Base-by-base conservation (phyloP, 345 rosid species). In the Brassica incana region DNA sequence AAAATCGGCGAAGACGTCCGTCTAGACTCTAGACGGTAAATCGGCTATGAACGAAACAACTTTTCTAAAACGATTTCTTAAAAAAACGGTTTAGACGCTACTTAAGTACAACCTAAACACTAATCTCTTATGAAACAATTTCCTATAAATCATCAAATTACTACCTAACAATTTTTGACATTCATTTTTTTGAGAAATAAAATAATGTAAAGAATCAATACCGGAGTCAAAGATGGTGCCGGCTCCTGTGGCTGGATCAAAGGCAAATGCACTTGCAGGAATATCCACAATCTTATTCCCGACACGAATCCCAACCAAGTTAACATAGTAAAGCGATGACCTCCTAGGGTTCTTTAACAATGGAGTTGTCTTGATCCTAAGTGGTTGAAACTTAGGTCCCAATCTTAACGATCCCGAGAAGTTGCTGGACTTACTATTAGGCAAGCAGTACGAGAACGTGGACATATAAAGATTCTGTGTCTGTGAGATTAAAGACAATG, bases 151-250 rank as follows among this genome's bases (percentile, higher is more conserved):
- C 25, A 23, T 23, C 25, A 1, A 23, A 23, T 35, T 35, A 35
- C 38, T 1, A 0, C 8, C 38, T 35, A 35, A 6, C 8, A 7
- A 35, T 35, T 35, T 35, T 35, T 35, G 38, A 33, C 38, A 33
- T 33, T 33, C 7, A 33, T 6, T 33, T 33, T 33, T 6, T 5
- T 33, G 6, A 5, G 36, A 6, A 35, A 6, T 35, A 6, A 12
- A 4, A 45, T 4, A 45, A 52, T n/a, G 25, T 12, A 48, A 27
- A 27, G 11, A 77, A 58, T 58, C n/a, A 38, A 16, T 85, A 91
- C 99, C 99, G 0, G 99, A 93, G 87, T 95, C 99, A 73, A 95
- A 69, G 83, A 93, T 85, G 80, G 99, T 95, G 15, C 98, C 99
- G 0, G 97, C 92, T 5, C 99, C 98, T 0, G 92, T 87, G 36